Conservation (phyloP, 768 basidiomycete species). For the Fistulinella prunicolor region DNA sequence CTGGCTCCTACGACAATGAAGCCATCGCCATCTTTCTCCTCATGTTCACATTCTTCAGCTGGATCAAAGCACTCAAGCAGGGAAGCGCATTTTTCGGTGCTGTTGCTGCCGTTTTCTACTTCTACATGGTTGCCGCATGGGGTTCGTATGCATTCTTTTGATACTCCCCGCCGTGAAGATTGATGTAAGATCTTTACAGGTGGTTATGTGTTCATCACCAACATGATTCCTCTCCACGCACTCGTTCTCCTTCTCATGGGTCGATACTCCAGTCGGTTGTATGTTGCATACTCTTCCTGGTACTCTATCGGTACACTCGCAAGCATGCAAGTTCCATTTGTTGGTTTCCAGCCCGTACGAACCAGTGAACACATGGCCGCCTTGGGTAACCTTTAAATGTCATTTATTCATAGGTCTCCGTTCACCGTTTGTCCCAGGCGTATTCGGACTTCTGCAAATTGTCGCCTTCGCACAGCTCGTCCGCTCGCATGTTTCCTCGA, state of each 20-base stretch:
- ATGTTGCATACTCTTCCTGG: conserved; percentile 96
- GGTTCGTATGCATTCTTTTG: conserved; percentile 46
- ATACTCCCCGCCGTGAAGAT: not conserved
- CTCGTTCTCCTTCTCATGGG: conserved; percentile 97
- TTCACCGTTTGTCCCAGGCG: conserved; percentile 48
- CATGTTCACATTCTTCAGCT: conserved; percentile 97
- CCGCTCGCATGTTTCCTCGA: conserved; percentile 82
- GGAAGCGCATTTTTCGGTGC: conserved; percentile 93
- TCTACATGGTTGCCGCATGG: conserved; percentile 99
- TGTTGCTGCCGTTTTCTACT: conserved; percentile 92
- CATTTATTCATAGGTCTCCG: not conserved
- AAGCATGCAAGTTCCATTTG: conserved; percentile 99
- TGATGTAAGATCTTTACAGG: conserved; percentile 43
- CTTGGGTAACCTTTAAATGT: conserved; percentile 59
- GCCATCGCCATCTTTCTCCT: conserved; percentile 99
- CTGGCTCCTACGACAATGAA: conserved; percentile 99
- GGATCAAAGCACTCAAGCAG: conserved; percentile 94
- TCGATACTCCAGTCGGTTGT: conserved; percentile 86
- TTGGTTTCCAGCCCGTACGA: conserved; percentile 96
- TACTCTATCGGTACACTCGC: conserved; percentile 96
- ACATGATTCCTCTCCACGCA: conserved; percentile 98
- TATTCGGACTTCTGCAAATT: conserved; percentile 95
- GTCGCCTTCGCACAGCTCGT: conserved; percentile 91
- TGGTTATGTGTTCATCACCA: conserved; percentile 99
- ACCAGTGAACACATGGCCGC: conserved; percentile 99